Evolutionary conservation across 225 moss, liverwort and hornwort species (phyloP), one percentile per base, ranked within the genome.

Genomic region (Thuidium tamariscinum): DNA sequence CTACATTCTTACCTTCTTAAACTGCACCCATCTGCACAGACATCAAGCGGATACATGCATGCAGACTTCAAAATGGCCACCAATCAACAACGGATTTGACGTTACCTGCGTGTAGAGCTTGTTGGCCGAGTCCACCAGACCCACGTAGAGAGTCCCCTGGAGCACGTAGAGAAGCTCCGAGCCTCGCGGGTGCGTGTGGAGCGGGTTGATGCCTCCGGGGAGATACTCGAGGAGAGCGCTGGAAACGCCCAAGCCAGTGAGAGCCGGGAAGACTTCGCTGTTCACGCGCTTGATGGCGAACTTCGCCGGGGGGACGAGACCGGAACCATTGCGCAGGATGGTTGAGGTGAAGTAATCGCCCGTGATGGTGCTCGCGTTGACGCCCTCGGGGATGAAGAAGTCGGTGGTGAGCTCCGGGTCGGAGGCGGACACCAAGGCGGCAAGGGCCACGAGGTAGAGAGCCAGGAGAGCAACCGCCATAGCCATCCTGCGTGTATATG

Each of bases 321-420:
- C 90, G 0, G 78, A 27, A 11, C 88, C 88, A 7, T 82, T 88
- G 65, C 88, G 85, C 5, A 90, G 59, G 13, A 90, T 13, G 48
- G 34, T 64, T 3, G 88, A 63, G 3, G 88, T 85, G 85, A 90
- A 88, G 51, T 90, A 88, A 42, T 21, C 88, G 27, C 82, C 88
- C 21, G 82, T 85, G 25, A 90, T 8, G 34, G 49, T 27, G 59
- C 65, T 88, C 66, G 13, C 74, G 90, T 90, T 88, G 10, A 44
- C 55, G 57, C 85, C 88, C 44, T 13, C 49, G 7, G 88, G 82
- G 3, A 90, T 82, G 51, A 85, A 90, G 85, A 90, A 90, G 59
- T 90, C 88, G 7, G 66, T 90, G 11, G 79, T 88, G 22, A 90
- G 90, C 82, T 90, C 90, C 41, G 90, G 90, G 82, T 90, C 90